Conservation (phyloP, 441 rosid genomes). For the Melastoma candidum region DNA sequence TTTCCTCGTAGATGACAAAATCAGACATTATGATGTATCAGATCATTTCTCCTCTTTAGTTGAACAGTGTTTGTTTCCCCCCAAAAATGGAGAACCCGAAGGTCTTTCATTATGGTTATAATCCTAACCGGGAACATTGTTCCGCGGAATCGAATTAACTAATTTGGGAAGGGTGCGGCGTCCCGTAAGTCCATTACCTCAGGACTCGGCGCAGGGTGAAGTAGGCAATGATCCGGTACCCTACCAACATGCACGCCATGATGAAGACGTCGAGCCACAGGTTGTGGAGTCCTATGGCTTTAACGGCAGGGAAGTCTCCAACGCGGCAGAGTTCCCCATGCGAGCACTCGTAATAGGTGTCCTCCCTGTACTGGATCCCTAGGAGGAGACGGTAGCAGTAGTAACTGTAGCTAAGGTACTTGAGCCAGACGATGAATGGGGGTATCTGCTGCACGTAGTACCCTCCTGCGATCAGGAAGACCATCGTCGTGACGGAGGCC, state of each 20-base stretch:
- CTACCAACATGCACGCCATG: slow-evolving; percentile 81
- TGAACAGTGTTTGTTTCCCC: no score
- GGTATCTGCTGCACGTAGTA: slow-evolving; percentile 92
- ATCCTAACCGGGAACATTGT: no score
- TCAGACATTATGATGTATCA: no score
- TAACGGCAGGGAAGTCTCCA: slow-evolving; percentile 75
- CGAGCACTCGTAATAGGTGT: slow-evolving; percentile 71
- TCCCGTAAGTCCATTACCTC: slow-evolving; percentile 26
- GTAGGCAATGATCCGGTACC: slow-evolving; percentile 73
- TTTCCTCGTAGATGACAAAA: no score
- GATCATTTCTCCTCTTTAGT: no score
- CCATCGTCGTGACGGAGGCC: slow-evolving; percentile 87
- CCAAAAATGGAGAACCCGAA: no score
- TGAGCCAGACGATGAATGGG: slow-evolving; percentile 82
- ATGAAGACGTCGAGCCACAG: slow-evolving; percentile 74
- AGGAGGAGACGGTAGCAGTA: slow-evolving; percentile 90
- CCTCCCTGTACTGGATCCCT: slow-evolving; percentile 70
- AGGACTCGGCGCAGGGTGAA: slow-evolving; percentile 66
- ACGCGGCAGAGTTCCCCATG: slow-evolving; percentile 65
- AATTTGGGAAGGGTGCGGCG: neutral
- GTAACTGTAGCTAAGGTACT: slow-evolving; percentile 89
- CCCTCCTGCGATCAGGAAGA: slow-evolving; percentile 90
- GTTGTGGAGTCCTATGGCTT: slow-evolving; percentile 61
- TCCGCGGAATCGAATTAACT: no score
- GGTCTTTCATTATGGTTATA: no score